phyloP scores from a whole-genome alignment of 352 stramenopile genomes.

The Elongisporangium prolatum region DNA sequence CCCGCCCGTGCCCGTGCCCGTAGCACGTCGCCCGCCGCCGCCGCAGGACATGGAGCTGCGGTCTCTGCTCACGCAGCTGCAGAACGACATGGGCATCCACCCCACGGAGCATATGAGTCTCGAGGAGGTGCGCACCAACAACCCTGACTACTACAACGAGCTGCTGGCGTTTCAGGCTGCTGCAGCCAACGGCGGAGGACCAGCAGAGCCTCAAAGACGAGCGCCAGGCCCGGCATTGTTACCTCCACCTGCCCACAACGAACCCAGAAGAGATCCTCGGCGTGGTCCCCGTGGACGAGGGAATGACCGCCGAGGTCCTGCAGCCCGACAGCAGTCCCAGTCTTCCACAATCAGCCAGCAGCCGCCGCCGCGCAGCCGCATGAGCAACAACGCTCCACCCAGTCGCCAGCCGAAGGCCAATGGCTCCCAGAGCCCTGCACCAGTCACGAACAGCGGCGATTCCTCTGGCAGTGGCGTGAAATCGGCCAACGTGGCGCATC shows the following conservation, averaged over 20 bases:
- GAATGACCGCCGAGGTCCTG: background rate
- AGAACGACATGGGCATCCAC: constrained; percentile 87
- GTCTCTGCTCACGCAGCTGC: constrained; percentile 65
- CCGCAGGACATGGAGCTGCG: constrained; percentile 78
- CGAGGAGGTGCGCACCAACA: constrained; percentile 83
- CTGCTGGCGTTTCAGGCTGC: constrained; percentile 63
- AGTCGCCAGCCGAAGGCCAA: background rate
- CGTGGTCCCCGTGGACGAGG: background rate
- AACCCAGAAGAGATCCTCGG: constrained; percentile 6
- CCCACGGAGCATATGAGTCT: constrained; percentile 82
- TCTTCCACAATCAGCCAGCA: background rate
- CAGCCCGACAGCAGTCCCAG: background rate
- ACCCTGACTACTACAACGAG: constrained; percentile 81
- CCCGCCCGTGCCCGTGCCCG: constrained; percentile 1
- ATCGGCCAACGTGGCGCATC: constrained; percentile 71
- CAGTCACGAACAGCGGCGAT: background rate
- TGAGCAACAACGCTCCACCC: background rate
- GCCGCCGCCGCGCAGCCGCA: background rate
- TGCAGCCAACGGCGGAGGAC: constrained; percentile 11
- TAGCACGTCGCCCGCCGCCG: constrained; percentile 13
- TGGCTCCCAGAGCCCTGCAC: background rate
- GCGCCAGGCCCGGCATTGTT: background rate
- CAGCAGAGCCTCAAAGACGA: constrained; percentile 2
- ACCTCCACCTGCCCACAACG: constrained; percentile 4
- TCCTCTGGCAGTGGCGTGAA: constrained; percentile 12